A percentile compares a stretch with the other conserved stretches of the same genome.
Evolutionary conservation across 2,329 filamentous ascomycete genomes (phyloP).

Genomic region (Taxawa tesnikishii): DNA sequence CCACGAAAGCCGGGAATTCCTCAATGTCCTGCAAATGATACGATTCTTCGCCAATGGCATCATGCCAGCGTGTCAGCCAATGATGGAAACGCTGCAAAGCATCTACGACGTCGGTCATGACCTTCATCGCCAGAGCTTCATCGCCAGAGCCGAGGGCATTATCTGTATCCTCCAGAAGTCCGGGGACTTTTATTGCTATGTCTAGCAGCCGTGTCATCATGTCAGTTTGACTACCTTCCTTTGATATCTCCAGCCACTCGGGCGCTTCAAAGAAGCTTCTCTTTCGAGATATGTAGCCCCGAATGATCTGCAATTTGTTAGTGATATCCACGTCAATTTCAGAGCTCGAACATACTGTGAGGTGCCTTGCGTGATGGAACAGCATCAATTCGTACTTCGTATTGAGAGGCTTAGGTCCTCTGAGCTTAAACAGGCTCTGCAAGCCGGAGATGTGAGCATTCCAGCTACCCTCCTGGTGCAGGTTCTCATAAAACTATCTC

Average conservation of each 20-base stretch:
- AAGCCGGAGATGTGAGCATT: constrained; percentile 15
- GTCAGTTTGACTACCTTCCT: constrained; percentile 12
- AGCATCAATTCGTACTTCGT: constrained; percentile 14
- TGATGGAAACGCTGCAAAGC: neutral
- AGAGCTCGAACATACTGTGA: constrained; percentile 6
- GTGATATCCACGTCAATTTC: neutral
- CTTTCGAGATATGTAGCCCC: constrained; percentile 15
- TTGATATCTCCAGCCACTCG: constrained; percentile 16
- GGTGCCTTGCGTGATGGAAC: constrained; percentile 16
- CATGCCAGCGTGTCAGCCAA: neutral
- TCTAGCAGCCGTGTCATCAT: constrained; percentile 16
- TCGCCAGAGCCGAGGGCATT: constrained; percentile 1
- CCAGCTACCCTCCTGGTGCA: constrained; percentile 16
- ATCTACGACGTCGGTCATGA: neutral
- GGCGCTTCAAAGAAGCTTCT: constrained; percentile 14
- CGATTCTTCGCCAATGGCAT: constrained; percentile 1
- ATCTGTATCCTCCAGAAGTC: constrained; percentile 3
- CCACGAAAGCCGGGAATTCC: constrained; percentile 13
- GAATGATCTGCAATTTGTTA: constrained; percentile 7
- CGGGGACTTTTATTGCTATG: constrained; percentile 11
- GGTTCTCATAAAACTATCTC: constrained; percentile 16
- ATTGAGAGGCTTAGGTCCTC: constrained; percentile 14
- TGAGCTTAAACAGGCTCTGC: constrained; percentile 15
- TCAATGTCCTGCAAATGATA: constrained; percentile 12
- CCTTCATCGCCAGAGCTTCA: neutral